Evolutionary conservation across 2,329 filamentous ascomycete species (phyloP), one percentile per base, ranked within the genome.

Genomic region (Scytalidium lignicola): DNA sequence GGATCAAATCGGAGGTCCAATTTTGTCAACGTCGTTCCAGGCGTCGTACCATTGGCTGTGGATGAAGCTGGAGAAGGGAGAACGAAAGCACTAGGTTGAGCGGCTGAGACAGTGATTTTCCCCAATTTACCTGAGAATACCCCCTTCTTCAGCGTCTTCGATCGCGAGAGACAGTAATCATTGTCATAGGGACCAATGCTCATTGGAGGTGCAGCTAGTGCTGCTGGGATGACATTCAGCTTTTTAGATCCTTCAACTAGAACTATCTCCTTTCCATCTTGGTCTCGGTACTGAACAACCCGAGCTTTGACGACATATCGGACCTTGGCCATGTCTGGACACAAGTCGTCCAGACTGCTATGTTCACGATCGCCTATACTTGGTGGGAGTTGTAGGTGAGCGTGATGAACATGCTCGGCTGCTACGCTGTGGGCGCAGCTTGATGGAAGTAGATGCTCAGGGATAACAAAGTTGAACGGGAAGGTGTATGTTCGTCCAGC

Each of bases 51-150:
- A 5, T 12, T 29, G 18, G 46, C 32, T 2, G 47, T 19, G 1
- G 39, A 21, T 3, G 55, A 47, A n/a, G 51, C 47, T 22, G 60
- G 57, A n/a, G 59, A 43, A 39, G 58, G 55, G 10, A 63, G 55
- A n/a, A 60, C 47, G 13, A 66, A 50, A 4, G 63, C 61, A 20
- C 51, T 47, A 12, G 64, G 54, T 51, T 66, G 64, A 6, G 52
- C 53, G 20, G 62, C 55, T 9, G 61, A 59, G 17, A 62, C 57
- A 1, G 62, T 64, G 40, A 66, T 62, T 18, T 53, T 60, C 41
- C 64, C 64, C 2, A 66, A 50, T 44, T 61, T 63, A 10, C 64
- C 63, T 20, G 61, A 63, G 43, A 66, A 66, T 22, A 66, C 49
- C 2, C 63, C 62, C 41, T 65, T 63, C 44, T 56, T 59, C 23